Conservation (phyloP, 139 green algal species). For the Chlamydomonas schloesseri region DNA sequence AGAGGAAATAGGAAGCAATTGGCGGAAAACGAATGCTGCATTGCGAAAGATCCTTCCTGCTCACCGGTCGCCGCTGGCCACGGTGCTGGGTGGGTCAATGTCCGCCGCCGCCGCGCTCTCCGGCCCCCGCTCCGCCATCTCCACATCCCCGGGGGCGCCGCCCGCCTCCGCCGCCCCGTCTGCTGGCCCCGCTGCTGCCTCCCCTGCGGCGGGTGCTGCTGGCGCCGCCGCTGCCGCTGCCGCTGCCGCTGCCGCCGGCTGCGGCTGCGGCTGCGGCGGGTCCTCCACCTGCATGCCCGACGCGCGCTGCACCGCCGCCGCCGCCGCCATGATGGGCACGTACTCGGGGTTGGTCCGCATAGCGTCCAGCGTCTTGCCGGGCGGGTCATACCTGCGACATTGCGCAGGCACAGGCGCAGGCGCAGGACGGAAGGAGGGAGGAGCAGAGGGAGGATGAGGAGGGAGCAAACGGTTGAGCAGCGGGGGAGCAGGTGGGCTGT, state of each 20-base stretch:
- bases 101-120: neutral
- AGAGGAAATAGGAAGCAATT: too few species aligned
- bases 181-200: neutral
- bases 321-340: slow-evolving; percentile 22
- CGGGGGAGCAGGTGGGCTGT: too few species aligned
- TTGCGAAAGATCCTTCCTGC: too few species aligned
- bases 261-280: slow-evolving; percentile 1
- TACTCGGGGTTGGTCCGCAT: neutral
- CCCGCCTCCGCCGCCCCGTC: neutral
- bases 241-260: neutral
- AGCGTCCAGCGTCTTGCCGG: neutral
- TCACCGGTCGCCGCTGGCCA: slow-evolving; percentile 6
- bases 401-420: too few species aligned
- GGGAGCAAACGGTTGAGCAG: too few species aligned
- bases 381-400: too few species aligned
- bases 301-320: neutral
- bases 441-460: too few species aligned
- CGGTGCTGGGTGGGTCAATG: too few species aligned
- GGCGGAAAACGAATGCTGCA: too few species aligned
- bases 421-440: neutral
- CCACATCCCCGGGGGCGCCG: neutral
- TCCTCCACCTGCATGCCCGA: neutral
- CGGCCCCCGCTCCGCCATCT: neutral
- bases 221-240: neutral
- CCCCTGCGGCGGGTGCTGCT: too few species aligned